Evolutionary conservation across 306 rosid genomes (phyloP).

Genomic region (Oemleria cerasiformis): DNA sequence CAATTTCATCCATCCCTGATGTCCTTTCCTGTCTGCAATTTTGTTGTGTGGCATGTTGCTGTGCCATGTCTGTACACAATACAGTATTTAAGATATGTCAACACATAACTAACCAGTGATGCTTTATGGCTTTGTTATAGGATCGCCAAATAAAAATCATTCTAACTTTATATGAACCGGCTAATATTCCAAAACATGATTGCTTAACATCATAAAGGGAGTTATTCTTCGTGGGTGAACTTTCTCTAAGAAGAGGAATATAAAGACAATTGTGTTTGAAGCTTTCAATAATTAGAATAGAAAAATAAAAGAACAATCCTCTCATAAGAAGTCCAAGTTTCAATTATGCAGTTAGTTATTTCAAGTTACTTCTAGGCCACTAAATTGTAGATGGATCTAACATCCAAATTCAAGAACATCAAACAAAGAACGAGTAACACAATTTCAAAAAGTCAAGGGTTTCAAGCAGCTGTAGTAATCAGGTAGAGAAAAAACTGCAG

Average conservation of each 20-base stretch:
- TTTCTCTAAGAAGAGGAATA: neutral
- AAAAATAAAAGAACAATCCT: neutral
- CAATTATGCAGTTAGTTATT: neutral
- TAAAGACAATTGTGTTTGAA: neutral
- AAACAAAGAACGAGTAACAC: neutral
- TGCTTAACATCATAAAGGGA: neutral
- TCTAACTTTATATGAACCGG: neutral
- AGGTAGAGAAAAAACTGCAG: neutral
- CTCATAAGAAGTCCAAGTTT: neutral
- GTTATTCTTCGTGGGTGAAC: neutral
- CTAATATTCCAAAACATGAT: neutral
- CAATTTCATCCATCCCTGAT: constrained; percentile 98
- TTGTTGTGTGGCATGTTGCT: constrained; percentile 94
- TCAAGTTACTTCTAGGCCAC: neutral
- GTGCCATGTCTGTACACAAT: constrained; percentile 75
- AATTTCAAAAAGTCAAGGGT: neutral
- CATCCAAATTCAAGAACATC: neutral
- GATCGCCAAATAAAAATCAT: neutral
- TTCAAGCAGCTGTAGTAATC: neutral
- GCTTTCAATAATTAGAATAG: neutral
- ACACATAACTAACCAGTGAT: constrained; percentile 10
- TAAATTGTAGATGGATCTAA: too few relatives aligned
- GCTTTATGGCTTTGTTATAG: neutral
- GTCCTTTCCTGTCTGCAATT: constrained; percentile 98
- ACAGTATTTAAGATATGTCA: constrained; percentile 14